A percentile compares a stretch with the other conserved stretches of the same genome.
phyloP scores from a whole-genome alignment of 139 green algal species.

The Diplosphaera chodatii region DNA sequence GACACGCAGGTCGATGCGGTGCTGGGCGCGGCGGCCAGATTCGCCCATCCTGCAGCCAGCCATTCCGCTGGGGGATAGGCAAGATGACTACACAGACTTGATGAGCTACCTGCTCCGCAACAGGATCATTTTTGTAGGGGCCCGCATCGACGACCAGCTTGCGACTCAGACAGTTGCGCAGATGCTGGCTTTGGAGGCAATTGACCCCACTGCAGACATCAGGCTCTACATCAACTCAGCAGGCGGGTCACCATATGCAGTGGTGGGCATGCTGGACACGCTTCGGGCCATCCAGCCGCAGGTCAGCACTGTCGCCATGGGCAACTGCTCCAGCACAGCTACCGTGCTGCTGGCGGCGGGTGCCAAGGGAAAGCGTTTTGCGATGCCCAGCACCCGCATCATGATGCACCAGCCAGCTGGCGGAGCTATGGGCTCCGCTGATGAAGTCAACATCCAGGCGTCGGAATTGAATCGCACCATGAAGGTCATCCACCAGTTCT shows the following conservation, averaged over 20 bases:
- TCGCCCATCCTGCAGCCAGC: constrained; percentile 49
- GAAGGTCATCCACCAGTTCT: constrained; percentile 59
- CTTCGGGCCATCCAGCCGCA: constrained; percentile 71
- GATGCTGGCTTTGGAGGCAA: constrained; percentile 81
- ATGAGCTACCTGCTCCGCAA: constrained; percentile 77
- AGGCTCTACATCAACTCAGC: constrained; percentile 94
- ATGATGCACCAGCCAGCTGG: constrained; percentile 90
- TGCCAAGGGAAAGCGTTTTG: constrained; percentile 81
- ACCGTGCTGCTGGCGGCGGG: constrained; percentile 73
- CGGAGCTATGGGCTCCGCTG: constrained; percentile 50
- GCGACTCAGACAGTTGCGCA: constrained; percentile 75
- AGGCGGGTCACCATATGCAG: constrained; percentile 72
- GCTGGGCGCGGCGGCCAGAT: constrained; percentile 7
- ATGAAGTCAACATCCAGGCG: constrained; percentile 66
- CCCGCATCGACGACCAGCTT: constrained; percentile 77
- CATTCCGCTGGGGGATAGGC: constrained; percentile 24
- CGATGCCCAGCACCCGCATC: constrained; percentile 87
- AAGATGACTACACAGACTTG: constrained; percentile 62
- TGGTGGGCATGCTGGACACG: constrained; percentile 81
- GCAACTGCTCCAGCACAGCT: constrained; percentile 64
- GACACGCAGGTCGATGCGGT: constrained; percentile 1
- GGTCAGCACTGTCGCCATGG: constrained; percentile 75
- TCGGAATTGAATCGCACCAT: constrained; percentile 59
- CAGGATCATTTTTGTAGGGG: constrained; percentile 84
- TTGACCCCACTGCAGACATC: constrained; percentile 80